These are phyloP conservation scores for Venturia carpophila DNA, from an alignment of 2,329 filamentous ascomycete species.

Conservation along the genomic window DNA sequence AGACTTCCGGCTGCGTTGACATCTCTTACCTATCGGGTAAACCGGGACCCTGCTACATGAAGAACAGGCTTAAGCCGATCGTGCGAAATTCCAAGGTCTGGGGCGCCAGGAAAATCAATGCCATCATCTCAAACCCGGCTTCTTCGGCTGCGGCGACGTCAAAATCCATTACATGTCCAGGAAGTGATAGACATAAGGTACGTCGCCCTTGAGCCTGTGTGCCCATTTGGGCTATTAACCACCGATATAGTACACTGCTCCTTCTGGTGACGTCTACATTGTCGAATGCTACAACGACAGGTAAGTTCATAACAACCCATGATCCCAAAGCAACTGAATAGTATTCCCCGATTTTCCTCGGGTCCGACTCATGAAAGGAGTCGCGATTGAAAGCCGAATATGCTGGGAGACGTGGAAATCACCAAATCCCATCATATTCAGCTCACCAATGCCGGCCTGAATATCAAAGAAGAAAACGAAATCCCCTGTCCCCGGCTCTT, in stretches of 20 bases:
- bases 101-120: not conserved
- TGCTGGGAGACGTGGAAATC: no score
- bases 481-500: no score
- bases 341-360: no score
- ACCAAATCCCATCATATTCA: no score
- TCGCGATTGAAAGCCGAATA: no score
- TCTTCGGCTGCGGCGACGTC: not conserved
- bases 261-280: conserved; percentile 20
- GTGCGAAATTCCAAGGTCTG: not conserved
- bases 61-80: conserved; percentile 13
- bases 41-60: conserved; percentile 22
- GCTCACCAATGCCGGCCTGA: no score
- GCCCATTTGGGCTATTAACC: not conserved
- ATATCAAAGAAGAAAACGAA: no score
- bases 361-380: no score
- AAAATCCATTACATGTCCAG: not conserved
- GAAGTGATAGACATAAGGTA: not conserved
- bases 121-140: not conserved
- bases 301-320: conserved; percentile 12
- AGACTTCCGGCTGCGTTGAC: conserved; percentile 20
- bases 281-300: conserved; percentile 26
- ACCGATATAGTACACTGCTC: not conserved
- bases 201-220: not conserved
- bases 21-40: conserved; percentile 20
- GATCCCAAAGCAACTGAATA: not conserved